phyloP scores from a whole-genome alignment of 2,329 filamentous ascomycete genomes.

The Graphilbum sp. region DNA sequence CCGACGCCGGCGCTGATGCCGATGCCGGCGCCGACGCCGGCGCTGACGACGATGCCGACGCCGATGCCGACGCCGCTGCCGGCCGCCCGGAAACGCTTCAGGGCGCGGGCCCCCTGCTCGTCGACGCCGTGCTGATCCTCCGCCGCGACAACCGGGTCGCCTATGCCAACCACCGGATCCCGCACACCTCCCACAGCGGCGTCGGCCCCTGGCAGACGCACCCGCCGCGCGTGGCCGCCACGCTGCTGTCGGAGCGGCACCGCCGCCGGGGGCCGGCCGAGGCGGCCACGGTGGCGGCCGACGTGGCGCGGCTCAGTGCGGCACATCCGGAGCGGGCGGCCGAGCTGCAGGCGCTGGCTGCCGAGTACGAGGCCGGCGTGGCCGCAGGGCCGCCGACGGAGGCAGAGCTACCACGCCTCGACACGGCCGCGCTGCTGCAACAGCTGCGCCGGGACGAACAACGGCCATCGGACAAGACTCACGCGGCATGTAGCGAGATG shows the following conservation, averaged over 20 bases:
- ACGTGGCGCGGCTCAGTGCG: slow-evolving; percentile 5
- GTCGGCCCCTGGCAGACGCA: background rate
- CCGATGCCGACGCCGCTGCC: background rate
- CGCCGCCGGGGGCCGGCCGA: slow-evolving; percentile 6
- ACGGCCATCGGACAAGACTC: too few relatives aligned
- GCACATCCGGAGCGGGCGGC: slow-evolving; percentile 5
- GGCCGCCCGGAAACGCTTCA: too few relatives aligned
- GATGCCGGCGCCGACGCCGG: slow-evolving; percentile 7
- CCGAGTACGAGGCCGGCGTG: slow-evolving; percentile 1
- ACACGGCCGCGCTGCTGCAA: too few relatives aligned
- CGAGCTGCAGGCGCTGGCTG: slow-evolving; percentile 5
- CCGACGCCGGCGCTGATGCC: too few relatives aligned
- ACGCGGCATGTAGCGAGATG: too few relatives aligned
- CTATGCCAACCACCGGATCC: slow-evolving; percentile 7
- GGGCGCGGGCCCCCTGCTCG: too few relatives aligned
- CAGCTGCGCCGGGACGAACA: too few relatives aligned
- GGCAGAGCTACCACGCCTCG: too few relatives aligned
- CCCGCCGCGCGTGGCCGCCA: slow-evolving; percentile 2
- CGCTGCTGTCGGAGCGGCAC: slow-evolving; percentile 9
- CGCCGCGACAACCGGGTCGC: slow-evolving; percentile 21
- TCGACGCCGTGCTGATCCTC: slow-evolving; percentile 22
- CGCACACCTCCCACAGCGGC: too few relatives aligned
- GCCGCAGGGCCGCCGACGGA: background rate
- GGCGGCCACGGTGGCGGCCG: slow-evolving; percentile 15
- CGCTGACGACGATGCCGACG: background rate